These are phyloP conservation scores for Aspergillus sp. DNA, from an alignment of 2,329 filamentous ascomycete genomes.

Conservation along the genomic window DNA sequence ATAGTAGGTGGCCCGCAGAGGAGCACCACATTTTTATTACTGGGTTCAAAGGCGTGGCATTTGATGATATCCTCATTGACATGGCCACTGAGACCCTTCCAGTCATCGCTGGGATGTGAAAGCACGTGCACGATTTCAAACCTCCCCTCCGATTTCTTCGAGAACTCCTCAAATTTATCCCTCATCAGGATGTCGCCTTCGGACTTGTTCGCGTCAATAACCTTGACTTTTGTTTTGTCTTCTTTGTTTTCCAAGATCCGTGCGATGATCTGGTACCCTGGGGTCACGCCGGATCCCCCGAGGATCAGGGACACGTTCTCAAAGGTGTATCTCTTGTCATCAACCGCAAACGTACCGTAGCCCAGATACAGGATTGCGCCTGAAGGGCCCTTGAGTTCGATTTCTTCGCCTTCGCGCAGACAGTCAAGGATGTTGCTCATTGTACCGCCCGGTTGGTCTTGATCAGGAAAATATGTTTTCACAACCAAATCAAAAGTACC, in stretches of 20 bases:
- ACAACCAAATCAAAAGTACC: constrained; percentile 44
- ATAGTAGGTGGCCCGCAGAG: constrained; percentile 53
- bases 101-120: constrained; percentile 8
- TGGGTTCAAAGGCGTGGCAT: constrained; percentile 29
- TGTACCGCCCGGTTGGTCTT: constrained; percentile 51
- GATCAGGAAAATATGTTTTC: constrained; percentile 48
- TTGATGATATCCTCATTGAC: constrained; percentile 11
- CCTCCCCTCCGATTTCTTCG: too few species aligned
- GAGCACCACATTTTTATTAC: constrained; percentile 44
- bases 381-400: constrained; percentile 54
- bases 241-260: constrained; percentile 40
- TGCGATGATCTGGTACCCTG: constrained; percentile 52
- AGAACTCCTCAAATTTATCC: constrained; percentile 10
- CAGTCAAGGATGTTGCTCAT: constrained; percentile 55
- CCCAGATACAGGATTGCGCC: constrained; percentile 53
- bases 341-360: constrained; percentile 48
- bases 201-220: constrained; percentile 13
- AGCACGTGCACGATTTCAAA: constrained; percentile 15
- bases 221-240: constrained; percentile 38
- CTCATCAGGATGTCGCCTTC: constrained; percentile 13
- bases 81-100: constrained; percentile 12
- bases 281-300: constrained; percentile 53
- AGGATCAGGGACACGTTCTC: constrained; percentile 49
- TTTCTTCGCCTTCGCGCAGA: constrained; percentile 48
- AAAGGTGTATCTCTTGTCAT: constrained; percentile 44